These are phyloP conservation scores for Rheum nobile DNA, from an alignment of 148 eudicot species.

Conservation along the genomic window DNA sequence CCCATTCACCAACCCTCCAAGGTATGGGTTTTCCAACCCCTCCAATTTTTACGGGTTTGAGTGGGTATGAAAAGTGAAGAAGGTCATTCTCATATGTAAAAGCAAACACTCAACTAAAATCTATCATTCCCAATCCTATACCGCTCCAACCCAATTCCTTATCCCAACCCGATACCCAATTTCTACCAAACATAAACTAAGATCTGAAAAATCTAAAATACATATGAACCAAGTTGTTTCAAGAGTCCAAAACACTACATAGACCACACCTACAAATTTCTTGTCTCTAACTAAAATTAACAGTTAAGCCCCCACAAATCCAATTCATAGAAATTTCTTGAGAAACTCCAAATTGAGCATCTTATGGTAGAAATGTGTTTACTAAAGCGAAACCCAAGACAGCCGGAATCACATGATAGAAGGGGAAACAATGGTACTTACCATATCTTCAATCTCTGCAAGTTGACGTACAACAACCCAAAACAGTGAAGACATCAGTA, in stretches of 20 bases:
- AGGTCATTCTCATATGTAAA: too few relatives aligned
- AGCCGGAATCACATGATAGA: neutral
- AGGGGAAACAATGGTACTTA: conserved; percentile 15
- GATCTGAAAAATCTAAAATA: neutral
- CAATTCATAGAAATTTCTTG: neutral
- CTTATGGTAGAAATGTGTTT: neutral
- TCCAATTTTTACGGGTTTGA: too few relatives aligned
- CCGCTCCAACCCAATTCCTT: too few relatives aligned
- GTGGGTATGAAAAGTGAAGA: too few relatives aligned
- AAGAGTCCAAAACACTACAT: neutral
- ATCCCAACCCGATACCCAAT: too few relatives aligned
- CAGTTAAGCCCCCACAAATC: neutral
- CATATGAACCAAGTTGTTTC: neutral
- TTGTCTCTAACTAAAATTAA: neutral
- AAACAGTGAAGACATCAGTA: conserved; percentile 60
- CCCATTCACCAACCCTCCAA: too few relatives aligned
- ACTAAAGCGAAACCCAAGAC: neutral
- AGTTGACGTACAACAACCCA: conserved; percentile 39
- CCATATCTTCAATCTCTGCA: conserved; percentile 56
- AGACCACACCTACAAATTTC: neutral
- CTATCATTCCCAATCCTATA: too few relatives aligned
- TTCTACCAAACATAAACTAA: too few relatives aligned
- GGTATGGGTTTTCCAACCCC: too few relatives aligned
- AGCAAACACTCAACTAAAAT: too few relatives aligned
- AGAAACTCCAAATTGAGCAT: neutral